phyloP scores from a whole-genome alignment of 192 early-diverging fungal genomes.

The Podila verticillata region DNA sequence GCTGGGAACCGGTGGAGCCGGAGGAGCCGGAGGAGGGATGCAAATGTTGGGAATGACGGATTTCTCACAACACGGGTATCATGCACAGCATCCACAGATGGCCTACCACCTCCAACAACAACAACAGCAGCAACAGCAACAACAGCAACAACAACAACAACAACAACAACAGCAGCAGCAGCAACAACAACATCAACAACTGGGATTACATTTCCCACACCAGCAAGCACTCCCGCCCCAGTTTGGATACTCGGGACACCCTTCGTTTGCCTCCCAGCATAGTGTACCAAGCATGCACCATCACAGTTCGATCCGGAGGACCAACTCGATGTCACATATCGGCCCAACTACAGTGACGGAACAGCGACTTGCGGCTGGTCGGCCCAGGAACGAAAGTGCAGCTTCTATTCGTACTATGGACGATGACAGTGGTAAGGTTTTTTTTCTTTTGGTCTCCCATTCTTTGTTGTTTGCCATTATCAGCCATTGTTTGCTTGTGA shows the following conservation, averaged over 20 bases:
- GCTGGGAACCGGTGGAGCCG: slow-evolving; percentile 8
- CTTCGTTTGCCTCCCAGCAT: slow-evolving; percentile 14
- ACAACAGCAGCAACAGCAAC: slow-evolving; percentile 30
- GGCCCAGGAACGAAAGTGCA: slow-evolving; percentile 41
- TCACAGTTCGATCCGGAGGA: slow-evolving; percentile 28
- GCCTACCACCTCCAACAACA: slow-evolving; percentile 12
- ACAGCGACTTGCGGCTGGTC: slow-evolving; percentile 41
- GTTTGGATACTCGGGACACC: slow-evolving; percentile 14
- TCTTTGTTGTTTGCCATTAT: background rate
- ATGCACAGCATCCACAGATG: slow-evolving; percentile 6
- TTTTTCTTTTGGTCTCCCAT: slow-evolving; percentile 1
- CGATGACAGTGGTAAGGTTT: slow-evolving; percentile 40
- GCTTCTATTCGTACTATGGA: slow-evolving; percentile 25
- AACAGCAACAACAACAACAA: slow-evolving; percentile 28
- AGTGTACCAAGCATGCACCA: slow-evolving; percentile 21
- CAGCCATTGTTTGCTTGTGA: too few relatives aligned
- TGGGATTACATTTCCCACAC: slow-evolving; percentile 17
- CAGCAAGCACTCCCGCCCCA: slow-evolving; percentile 9
- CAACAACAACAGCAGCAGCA: slow-evolving; percentile 16
- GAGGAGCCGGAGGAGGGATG: slow-evolving; percentile 16
- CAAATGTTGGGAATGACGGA: slow-evolving; percentile 23
- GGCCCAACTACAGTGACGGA: slow-evolving; percentile 15
- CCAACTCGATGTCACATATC: slow-evolving; percentile 32
- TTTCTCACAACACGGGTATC: background rate
- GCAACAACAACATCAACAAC: slow-evolving; percentile 20